Base-by-base conservation (phyloP, 2,329 filamentous ascomycete species). In the Neonectria punicea region DNA sequence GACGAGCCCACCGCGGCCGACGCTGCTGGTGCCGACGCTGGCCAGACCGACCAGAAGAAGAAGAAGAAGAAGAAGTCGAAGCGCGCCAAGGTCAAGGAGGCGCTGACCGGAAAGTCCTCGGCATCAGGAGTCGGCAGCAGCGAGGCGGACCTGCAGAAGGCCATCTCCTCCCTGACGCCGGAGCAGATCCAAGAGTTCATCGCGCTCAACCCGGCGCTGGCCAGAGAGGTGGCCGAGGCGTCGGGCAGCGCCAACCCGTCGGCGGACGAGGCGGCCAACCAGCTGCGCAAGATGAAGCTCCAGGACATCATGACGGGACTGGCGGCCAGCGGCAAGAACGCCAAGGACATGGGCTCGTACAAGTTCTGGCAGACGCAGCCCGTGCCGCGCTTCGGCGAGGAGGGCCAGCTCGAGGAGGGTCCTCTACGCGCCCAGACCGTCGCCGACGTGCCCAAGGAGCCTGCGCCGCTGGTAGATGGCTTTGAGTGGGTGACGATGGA, bases 301-400 rank as follows among this genome's bases (percentile, higher is more conserved):
- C 86, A 90, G 76, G 90, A 93, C 68, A 88, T 93, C 75, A 88
- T 93, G 86, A 92, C 91, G 1, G 91, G 91, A 0, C 80, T 93
- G 74, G 91, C 94, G 16, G 85, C 93, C 8, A 90, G 88, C 67
- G 92, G 92, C 61, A 97, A 96, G 85, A 97, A 97, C 75, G 90
- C 89, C 73, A 98, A 97, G 83, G 94, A 98, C 77, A 97, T 98
- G 93, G 94, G 91, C 7, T 93, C 91, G 63, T 98, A 98, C 86
- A 98, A 97, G 81, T 99, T 99, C 83, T 99, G 96, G 96, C 90
- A 93, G 79, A 99, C 96, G 51, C 96, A 99, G 80, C 96, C 96
- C 1, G 96, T 99, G 64, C 92, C 93, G 55, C 91, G 90, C 75
- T 97, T 98, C 76, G 90, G 87, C 74, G 83, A 90, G 78, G 80